Base-by-base conservation (phyloP, 2,329 filamentous ascomycete species). In the Cercospora sp. region DNA sequence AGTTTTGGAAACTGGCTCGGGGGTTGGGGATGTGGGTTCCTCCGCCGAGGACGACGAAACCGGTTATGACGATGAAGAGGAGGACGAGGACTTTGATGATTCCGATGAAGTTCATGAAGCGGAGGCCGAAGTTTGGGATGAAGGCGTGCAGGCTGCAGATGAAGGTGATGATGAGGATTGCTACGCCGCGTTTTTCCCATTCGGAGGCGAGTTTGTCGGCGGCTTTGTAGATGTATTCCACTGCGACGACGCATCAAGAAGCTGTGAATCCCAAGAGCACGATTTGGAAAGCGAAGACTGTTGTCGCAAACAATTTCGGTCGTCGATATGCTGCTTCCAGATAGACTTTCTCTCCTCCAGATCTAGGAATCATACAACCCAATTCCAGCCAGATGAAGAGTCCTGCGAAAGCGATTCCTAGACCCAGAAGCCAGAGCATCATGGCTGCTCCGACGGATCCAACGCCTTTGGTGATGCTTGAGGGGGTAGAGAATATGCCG, bases 181-280 rank as follows among this genome's bases (percentile, higher is more conserved):
- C 89, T 1, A 91, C 85, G 1, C 89, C 89, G 74, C 91, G 90
- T 64, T 86, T 76, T 72, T 91, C 81, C 89, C 89, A 91, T 12
- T 81, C 80, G 0, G 84, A 84, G 0, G 87, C 84, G 0, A 77
- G 78, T 0, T 79, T 75, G 0, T 82, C 85, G 0, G 80, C 83
- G 53, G 88, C 86, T 10, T 45, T 51, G 30, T 39, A 64, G 45
- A 64, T 45, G 26, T 91, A 91, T 51, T 85, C 80, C 0, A 89
- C 85, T 74, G 64, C 69, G 82, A 81, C 82, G 42, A 91, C 86
- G 0, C 87, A 83, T 74, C 91, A 90, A 53, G 86, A 87, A 70
- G 87, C 89, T 70, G 85, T 87, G 69, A 91, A 91, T 0, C 88
- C 89, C 3, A 91, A 79, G 0, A 89, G 75, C 1, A 91, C 86